Evolutionary conservation across 345 rosid species (phyloP), one percentile per base, ranked within the genome.

Genomic region (Eucalyptus brandiana): DNA sequence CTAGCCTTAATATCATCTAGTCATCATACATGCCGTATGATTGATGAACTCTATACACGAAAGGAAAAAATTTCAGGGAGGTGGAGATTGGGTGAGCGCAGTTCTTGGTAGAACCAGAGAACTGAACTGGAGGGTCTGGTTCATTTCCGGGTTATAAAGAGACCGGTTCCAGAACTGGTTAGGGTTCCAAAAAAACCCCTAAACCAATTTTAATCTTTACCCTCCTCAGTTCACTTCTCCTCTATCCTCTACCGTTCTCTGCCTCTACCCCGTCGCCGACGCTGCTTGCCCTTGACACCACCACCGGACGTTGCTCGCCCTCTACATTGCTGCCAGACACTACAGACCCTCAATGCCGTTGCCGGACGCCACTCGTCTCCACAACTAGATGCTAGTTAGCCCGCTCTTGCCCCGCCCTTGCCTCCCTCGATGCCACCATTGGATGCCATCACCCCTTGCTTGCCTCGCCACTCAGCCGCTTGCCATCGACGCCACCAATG

Each of bases 401-500:
- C 48, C 1, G 48, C 12, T 0, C 48, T 45, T 4, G 4, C 4
- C 0, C 48, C 4, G 1, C 48, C 48, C 48, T 45, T 45, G 48
- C 1, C 48, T 45, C 48, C 48, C 48, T 9, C 1, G 12, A 45
- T 45, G 48, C 48, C 4, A 45, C 1, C 12, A 3, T 45, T 9
- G 12, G 48, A 45, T 0, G 12, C 12, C 12, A 1, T 45, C 48
- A 45, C 48, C 48, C 47, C 48, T 45, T 0, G 48, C 48, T 9
- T 4, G 48, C 1, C 48, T 45, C 4, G 48, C 9, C 3, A 1
- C 47, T 44, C 47, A 44, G 10, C 47, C 3, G 48, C 48, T 45
- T 12, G 48, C 4, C 3, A 1, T 45, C 11, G 0, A 45, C 0
- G 4, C 4, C 48, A 3, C 12, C 4, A 1, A 12, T 45, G 1